These are phyloP conservation scores for Candida rishiriensis DNA, from an alignment of 805 yeast species.

Conservation along the genomic window DNA sequence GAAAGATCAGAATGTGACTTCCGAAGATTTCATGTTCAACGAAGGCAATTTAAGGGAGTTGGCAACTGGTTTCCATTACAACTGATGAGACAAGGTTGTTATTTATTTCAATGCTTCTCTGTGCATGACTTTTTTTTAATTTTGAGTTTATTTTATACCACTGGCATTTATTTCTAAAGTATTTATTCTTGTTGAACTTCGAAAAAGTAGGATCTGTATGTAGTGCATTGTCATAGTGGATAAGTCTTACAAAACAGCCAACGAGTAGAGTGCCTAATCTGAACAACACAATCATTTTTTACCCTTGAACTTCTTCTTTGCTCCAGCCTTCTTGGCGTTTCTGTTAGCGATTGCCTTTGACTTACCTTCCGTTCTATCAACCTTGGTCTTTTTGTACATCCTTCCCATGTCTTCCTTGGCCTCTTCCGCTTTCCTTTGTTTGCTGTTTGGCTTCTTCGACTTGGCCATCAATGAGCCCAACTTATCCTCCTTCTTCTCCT, in stretches of 20 bases:
- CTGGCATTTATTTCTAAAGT: too few relatives aligned
- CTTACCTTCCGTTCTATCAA: conserved; percentile 57
- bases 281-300: conserved; percentile 1
- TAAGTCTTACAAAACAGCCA: too few relatives aligned
- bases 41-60: conserved; percentile 7
- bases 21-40: conserved; percentile 1
- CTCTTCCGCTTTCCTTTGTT: conserved; percentile 65
- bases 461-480: conserved; percentile 31
- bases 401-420: conserved; percentile 54
- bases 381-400: conserved; percentile 75
- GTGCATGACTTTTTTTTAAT: too few relatives aligned
- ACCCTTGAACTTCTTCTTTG: conserved; percentile 24
- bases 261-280: too few relatives aligned
- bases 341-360: conserved; percentile 29
- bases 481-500: conserved; percentile 45
- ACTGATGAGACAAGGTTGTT: conserved; percentile 1
- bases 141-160: too few relatives aligned
- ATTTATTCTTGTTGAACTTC: too few relatives aligned
- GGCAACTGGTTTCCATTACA: conserved; percentile 13
- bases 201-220: too few relatives aligned
- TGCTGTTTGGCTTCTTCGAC: conserved; percentile 56
- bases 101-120: too few relatives aligned
- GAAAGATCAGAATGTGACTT: conserved; percentile 18
- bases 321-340: conserved; percentile 24
- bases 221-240: too few relatives aligned